phyloP scores from a whole-genome alignment of 2,329 filamentous ascomycete genomes.

The Fusarium sp. region DNA sequence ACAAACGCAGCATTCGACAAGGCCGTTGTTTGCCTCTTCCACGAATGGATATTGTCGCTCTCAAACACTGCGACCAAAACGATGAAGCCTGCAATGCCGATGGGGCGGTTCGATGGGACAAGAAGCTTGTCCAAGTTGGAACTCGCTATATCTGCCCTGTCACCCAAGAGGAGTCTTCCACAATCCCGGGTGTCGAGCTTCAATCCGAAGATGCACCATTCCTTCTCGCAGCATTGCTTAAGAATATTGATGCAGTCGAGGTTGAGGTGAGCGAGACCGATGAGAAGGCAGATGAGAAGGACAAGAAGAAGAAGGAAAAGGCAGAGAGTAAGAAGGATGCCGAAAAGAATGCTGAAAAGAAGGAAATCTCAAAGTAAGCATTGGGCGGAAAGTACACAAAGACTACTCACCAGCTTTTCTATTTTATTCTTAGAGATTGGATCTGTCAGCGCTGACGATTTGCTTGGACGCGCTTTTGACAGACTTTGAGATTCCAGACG shows the following conservation, averaged over 20 bases:
- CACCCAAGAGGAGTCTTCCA: constrained; percentile 5
- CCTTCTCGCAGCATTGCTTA: constrained; percentile 19
- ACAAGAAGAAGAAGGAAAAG: background rate
- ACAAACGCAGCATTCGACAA: constrained; percentile 46
- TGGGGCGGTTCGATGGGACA: constrained; percentile 46
- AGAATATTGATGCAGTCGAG: constrained; percentile 18
- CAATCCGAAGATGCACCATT: constrained; percentile 21
- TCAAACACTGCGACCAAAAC: constrained; percentile 10
- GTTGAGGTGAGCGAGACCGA: background rate
- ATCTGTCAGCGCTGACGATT: constrained; percentile 17
- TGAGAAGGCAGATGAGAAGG: background rate
- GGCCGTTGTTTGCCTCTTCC: constrained; percentile 53
- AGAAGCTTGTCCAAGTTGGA: constrained; percentile 45
- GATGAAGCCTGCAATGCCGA: constrained; percentile 39
- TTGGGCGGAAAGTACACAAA: background rate
- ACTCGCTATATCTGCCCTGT: constrained; percentile 43
- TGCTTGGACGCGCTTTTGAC: constrained; percentile 11
- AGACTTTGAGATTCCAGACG: constrained; percentile 15
- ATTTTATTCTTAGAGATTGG: constrained; percentile 18
- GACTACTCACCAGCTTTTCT: constrained; percentile 1
- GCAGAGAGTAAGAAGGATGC: background rate
- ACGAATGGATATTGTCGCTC: constrained; percentile 43
- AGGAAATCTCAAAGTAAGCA: constrained; percentile 13
- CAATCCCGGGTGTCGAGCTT: constrained; percentile 16
- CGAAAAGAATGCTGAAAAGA: constrained; percentile 18